Evolutionary conservation across 148 eudicot species (phyloP).

Genomic region (Amaranthus hypochondriacus): DNA sequence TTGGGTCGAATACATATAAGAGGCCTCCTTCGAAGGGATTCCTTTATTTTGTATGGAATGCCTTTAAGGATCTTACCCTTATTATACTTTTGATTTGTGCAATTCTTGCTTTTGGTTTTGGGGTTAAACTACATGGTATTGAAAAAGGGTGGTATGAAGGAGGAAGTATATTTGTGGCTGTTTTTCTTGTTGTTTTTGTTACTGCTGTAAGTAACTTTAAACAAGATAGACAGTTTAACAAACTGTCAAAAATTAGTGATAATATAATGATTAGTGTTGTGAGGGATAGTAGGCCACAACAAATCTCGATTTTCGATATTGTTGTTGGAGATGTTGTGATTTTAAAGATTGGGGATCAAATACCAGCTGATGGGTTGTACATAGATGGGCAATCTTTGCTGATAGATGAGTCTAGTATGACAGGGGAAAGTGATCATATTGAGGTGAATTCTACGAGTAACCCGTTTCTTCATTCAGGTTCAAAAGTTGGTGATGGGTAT

Average conservation of each 20-base stretch:
- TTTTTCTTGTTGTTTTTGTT: slow-evolving; percentile 62
- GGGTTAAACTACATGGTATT: slow-evolving; percentile 59
- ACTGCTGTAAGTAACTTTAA: slow-evolving; percentile 68
- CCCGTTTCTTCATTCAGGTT: slow-evolving; percentile 74
- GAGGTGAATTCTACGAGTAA: slow-evolving; percentile 42
- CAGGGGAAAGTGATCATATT: slow-evolving; percentile 80
- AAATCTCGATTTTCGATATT: slow-evolving; percentile 59
- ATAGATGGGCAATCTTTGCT: slow-evolving; percentile 58
- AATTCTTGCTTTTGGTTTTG: slow-evolving; percentile 71
- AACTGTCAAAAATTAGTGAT: slow-evolving; percentile 67
- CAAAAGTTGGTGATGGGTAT: slow-evolving; percentile 78
- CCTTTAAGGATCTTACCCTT: slow-evolving; percentile 63
- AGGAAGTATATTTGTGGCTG: slow-evolving; percentile 73
- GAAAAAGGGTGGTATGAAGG: slow-evolving; percentile 93
- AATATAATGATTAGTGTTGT: slow-evolving; percentile 55
- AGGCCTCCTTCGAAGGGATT: slow-evolving; percentile 67
- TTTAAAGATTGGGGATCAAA: slow-evolving; percentile 68
- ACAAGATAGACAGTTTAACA: slow-evolving; percentile 69
- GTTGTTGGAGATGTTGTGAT: slow-evolving; percentile 74
- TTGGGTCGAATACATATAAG: slow-evolving; percentile 59
- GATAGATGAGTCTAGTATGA: slow-evolving; percentile 84
- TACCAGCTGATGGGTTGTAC: slow-evolving; percentile 76
- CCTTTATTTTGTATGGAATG: slow-evolving; percentile 44
- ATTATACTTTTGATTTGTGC: slow-evolving; percentile 68
- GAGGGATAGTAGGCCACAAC: slow-evolving; percentile 57